Evolutionary conservation across 208 protist genomes (phyloP).

Genomic region (Porcisia deanei): DNA sequence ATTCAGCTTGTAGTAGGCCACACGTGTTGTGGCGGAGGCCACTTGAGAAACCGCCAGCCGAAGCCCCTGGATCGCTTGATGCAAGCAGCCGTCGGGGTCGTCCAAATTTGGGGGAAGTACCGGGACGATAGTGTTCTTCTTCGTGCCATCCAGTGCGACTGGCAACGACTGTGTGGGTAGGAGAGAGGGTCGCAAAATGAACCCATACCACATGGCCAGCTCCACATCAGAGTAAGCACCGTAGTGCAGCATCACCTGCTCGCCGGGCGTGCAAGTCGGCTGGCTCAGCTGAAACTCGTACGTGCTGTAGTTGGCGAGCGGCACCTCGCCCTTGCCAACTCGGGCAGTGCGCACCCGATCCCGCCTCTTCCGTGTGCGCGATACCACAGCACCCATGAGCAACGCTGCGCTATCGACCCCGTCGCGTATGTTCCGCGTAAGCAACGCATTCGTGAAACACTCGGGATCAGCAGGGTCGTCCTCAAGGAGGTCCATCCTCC

Average conservation of each 20-base stretch:
- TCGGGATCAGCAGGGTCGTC: conserved; percentile 16
- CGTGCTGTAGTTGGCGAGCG: conserved; percentile 26
- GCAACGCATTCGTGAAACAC: conserved; percentile 16
- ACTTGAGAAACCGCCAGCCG: conserved; percentile 15
- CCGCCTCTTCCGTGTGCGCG: conserved; percentile 12
- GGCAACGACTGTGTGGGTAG: conserved; percentile 31
- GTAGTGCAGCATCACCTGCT: conserved; percentile 86
- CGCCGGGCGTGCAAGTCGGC: conserved; percentile 33
- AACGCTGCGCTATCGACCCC: neutral
- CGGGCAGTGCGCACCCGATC: conserved; percentile 22
- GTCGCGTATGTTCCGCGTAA: neutral
- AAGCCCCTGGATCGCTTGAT: conserved; percentile 11
- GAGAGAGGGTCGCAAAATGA: conserved; percentile 70
- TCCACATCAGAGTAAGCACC: conserved; percentile 88
- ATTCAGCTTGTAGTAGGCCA: conserved; percentile 14
- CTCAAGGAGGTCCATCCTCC: conserved; percentile 47
- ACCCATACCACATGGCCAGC: conserved; percentile 92
- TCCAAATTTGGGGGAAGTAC: conserved; percentile 19
- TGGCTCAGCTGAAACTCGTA: conserved; percentile 65
- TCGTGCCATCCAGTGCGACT: neutral
- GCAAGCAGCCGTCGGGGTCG: neutral
- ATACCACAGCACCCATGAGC: neutral
- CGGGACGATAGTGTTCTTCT: neutral
- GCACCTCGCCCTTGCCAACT: conserved; percentile 21
- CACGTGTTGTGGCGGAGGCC: conserved; percentile 8